Conservation (phyloP, 169 alveolate genomes). For the Cryptosporidium ryanae region DNA sequence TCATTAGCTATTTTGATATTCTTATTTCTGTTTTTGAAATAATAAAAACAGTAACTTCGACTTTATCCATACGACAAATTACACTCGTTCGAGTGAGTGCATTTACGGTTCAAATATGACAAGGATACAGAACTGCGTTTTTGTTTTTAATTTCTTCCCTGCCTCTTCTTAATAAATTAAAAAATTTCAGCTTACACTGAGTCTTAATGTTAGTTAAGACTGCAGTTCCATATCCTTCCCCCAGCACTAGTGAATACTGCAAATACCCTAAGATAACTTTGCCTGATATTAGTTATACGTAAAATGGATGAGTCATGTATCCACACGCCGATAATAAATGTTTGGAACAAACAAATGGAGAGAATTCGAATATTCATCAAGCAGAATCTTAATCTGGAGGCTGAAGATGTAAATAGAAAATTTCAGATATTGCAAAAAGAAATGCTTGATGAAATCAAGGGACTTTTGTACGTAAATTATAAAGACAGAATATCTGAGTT, state of each 20-base stretch:
- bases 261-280: neutral
- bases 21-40: no score
- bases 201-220: no score
- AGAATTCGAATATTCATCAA: slow-evolving; percentile 30
- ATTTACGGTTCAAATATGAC: no score
- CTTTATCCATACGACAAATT: no score
- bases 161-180: no score
- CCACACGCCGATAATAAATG: slow-evolving; percentile 55
- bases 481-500: neutral
- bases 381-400: neutral
- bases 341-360: slow-evolving; percentile 67
- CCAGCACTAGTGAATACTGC: neutral
- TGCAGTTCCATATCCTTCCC: no score
- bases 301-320: slow-evolving; percentile 56
- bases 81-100: no score
- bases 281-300: neutral
- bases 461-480: slow-evolving; percentile 42
- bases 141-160: no score
- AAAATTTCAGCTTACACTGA: no score
- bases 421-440: slow-evolving; percentile 40
- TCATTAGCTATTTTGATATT: no score
- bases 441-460: slow-evolving; percentile 49
- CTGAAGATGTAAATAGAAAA: slow-evolving; percentile 22
- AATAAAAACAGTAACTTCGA: no score
- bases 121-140: no score